Evolutionary conservation across 164 flowering plant genomes (phyloP).

Genomic region (Houttuynia cordata): DNA sequence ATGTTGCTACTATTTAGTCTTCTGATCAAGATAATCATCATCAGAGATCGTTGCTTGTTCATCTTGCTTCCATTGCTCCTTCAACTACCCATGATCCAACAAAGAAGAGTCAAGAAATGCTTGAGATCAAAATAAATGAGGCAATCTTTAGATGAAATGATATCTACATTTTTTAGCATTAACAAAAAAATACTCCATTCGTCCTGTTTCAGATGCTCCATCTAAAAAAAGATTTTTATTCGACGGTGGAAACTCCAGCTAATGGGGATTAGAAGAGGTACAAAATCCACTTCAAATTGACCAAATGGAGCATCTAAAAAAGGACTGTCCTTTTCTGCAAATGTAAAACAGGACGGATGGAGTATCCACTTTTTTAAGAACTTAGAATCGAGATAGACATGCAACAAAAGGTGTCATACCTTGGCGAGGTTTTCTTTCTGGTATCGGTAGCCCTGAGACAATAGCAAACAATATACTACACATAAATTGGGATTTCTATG

Average conservation of each 20-base stretch:
- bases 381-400: too few species aligned
- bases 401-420: conserved; percentile 22
- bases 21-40: conserved; percentile 11
- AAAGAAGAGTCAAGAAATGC: background rate
- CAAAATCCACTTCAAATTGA: too few species aligned
- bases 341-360: too few species aligned
- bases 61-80: conserved; percentile 16
- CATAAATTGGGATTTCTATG: background rate
- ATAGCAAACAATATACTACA: conserved; percentile 2
- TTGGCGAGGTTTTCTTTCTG: conserved; percentile 60
- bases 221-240: too few species aligned
- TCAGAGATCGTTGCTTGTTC: conserved; percentile 19
- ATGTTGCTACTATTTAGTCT: conserved; percentile 23
- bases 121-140: background rate
- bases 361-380: too few species aligned
- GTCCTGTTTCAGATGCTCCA: too few species aligned
- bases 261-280: too few species aligned
- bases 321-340: too few species aligned
- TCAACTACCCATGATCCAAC: conserved; percentile 26
- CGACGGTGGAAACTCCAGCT: too few species aligned
- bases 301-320: too few species aligned
- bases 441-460: conserved; percentile 69
- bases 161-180: background rate
- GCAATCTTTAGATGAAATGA: background rate
- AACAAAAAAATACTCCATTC: too few species aligned